Percentiles rank a stretch among this genome's conserved stretches.
Evolutionary conservation across 2,329 filamentous ascomycete genomes (phyloP).

Genomic region (Pseudogymnoascus sp.): DNA sequence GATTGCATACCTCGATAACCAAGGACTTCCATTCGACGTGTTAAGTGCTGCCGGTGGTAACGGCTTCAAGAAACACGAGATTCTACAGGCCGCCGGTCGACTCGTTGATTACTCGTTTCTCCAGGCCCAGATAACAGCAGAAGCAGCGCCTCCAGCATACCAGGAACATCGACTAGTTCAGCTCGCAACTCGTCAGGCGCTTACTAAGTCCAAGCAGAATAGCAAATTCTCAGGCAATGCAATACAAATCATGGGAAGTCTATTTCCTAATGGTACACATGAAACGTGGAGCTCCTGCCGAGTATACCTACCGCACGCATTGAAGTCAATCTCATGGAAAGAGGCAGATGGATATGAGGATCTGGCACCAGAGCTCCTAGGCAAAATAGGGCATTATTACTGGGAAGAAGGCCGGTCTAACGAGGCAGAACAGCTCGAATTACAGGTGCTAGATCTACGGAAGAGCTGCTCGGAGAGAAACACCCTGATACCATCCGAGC

Average conservation of each 20-base stretch:
- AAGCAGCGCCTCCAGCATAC: slow-evolving; percentile 12
- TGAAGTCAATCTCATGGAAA: slow-evolving; percentile 22
- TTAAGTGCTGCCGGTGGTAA: slow-evolving; percentile 19
- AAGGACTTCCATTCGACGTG: slow-evolving; percentile 27
- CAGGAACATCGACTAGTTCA: slow-evolving; percentile 16
- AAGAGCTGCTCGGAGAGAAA: slow-evolving; percentile 19
- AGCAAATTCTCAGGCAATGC: slow-evolving; percentile 22
- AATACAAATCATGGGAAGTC: slow-evolving; percentile 16
- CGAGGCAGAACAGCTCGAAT: slow-evolving; percentile 21
- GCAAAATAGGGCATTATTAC: slow-evolving; percentile 21
- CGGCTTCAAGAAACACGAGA: slow-evolving; percentile 12
- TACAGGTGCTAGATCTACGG: slow-evolving; percentile 15
- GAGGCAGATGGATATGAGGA: slow-evolving; percentile 17
- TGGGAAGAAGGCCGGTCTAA: slow-evolving; percentile 21
- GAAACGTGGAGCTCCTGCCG: slow-evolving; percentile 23
- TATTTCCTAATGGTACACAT: slow-evolving; percentile 19
- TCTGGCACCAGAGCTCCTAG: slow-evolving; percentile 12
- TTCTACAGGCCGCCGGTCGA: slow-evolving; percentile 21
- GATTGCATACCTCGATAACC: slow-evolving; percentile 30
- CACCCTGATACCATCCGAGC: slow-evolving; percentile 17
- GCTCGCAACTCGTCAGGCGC: slow-evolving; percentile 13
- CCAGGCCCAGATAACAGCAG: slow-evolving; percentile 7
- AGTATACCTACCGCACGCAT: slow-evolving; percentile 26
- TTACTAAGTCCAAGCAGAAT: slow-evolving; percentile 14
- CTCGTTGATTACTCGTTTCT: slow-evolving; percentile 33